Evolutionary conservation across 2,329 filamentous ascomycete genomes (phyloP), one percentile per base, ranked within the genome.

Genomic region (Mycocentrospora acerina): DNA sequence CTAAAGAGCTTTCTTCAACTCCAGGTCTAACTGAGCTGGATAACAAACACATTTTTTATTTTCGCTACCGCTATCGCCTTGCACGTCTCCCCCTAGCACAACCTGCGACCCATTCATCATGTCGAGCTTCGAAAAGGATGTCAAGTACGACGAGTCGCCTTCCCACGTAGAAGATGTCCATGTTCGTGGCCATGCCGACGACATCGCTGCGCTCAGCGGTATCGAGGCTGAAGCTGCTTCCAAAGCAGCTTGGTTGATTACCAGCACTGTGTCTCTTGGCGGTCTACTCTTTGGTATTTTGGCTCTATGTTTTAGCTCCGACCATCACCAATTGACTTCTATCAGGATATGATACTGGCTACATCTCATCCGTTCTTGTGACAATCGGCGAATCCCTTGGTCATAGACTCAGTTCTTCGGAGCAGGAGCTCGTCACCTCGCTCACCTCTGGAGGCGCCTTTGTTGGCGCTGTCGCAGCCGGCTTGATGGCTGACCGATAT

Each of bases 391-490:
- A 35, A 2, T 60, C 57, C 10, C 58, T 69, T 12, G 60, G 62
- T 19, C 55, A 55, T 18, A 44, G 48, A 22, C 51, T 64, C 28
- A 58, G 42, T 7, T 58, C 61, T 8, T 57, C 51, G 3, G 65
- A 70, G 46, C 62, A 69, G 38, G 66, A 69, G 41, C 54, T 66
- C 6, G 63, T 69, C 29, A 69, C 66, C n/a, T 63, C 63, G 10
- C 52, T 70, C 24, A 66, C 61, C 26, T 65, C 63, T 14, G 66
- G 60, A 10, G 66, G 62, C 17, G 67, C 66, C 6, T 59, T 69
- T 25, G 48, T 69, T 22, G 67, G 67, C 15, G 63, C 64, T 7
- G 57, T 69, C 29, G 53, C 60, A 10, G 64, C 64, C 19, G 67
- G 67, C 32, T 32, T 61, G n/a, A 65, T 64, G 8, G 64, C 66